Conservation (phyloP, 2,329 filamentous ascomycete genomes). For the Fusarium fujikuroi region DNA sequence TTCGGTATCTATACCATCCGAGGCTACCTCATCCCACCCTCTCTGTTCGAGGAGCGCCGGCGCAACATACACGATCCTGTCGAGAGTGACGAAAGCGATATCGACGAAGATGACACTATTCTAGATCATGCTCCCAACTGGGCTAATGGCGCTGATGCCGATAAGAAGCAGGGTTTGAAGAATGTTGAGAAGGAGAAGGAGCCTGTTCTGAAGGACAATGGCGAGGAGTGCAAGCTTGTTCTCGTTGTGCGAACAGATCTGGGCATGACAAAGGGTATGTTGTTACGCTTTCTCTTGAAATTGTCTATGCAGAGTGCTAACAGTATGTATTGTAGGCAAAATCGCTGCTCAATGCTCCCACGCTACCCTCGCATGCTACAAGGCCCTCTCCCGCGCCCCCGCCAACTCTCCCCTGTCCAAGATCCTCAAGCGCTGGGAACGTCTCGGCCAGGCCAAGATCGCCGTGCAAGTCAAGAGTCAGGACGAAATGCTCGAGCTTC, state of each 20-base stretch:
- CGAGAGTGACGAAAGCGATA: constrained; percentile 76
- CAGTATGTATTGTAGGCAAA: constrained; percentile 73
- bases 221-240: constrained; percentile 93
- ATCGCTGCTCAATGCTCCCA: constrained; percentile 96
- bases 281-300: fast-evolving
- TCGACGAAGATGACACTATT: constrained; percentile 68
- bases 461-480: constrained; percentile 89
- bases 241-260: constrained; percentile 92
- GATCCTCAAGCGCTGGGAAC: constrained; percentile 87
- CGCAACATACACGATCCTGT: constrained; percentile 67
- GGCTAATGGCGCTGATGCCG: constrained; percentile 70
- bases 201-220: constrained; percentile 48
- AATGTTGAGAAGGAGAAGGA: constrained; percentile 56
- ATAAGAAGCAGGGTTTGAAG: constrained; percentile 65
- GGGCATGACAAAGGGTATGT: constrained; percentile 94
- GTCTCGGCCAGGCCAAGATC: constrained; percentile 88
- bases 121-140: constrained; percentile 76
- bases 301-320: not conserved
- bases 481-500: constrained; percentile 78
- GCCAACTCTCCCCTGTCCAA: constrained; percentile 65
- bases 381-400: constrained; percentile 73
- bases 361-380: constrained; percentile 98
- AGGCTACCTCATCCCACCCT: constrained; percentile 68
- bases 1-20: constrained; percentile 78
- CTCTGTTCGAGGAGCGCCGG: constrained; percentile 66